Evolutionary conservation across 108 stramenopile species (phyloP).

Genomic region (Pseudonitzschia multiseries): DNA sequence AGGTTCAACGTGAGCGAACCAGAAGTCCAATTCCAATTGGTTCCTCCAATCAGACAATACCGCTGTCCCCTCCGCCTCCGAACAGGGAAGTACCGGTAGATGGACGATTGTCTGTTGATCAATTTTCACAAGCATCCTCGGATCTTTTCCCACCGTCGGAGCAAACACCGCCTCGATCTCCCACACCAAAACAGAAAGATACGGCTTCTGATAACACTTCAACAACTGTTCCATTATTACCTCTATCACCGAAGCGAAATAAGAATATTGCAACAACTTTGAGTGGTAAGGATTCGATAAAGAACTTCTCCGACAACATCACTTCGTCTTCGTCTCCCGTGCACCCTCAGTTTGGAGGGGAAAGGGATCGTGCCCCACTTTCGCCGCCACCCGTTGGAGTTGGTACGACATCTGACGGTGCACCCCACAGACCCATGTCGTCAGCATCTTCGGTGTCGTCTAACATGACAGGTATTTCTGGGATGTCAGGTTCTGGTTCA

Average conservation of each 20-base stretch:
- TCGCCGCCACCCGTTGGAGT: slow-evolving; percentile 38
- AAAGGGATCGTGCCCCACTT: slow-evolving; percentile 26
- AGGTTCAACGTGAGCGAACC: slow-evolving; percentile 22
- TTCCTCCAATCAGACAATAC: slow-evolving; percentile 15
- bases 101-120: background rate
- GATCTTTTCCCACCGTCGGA: slow-evolving; percentile 23
- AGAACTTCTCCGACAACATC: slow-evolving; percentile 1
- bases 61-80: slow-evolving; percentile 41
- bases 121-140: slow-evolving; percentile 16
- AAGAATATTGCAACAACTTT: background rate
- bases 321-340: slow-evolving; percentile 18
- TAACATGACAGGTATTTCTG: slow-evolving; percentile 17
- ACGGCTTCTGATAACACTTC: background rate
- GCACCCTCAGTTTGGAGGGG: slow-evolving; percentile 30
- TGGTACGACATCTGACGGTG: slow-evolving; percentile 41
- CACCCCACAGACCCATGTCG: slow-evolving; percentile 41
- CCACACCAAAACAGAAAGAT: slow-evolving; percentile 28
- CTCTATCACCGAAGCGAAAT: slow-evolving; percentile 13
- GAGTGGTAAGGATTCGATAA: slow-evolving; percentile 17
- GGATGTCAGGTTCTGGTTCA: slow-evolving; percentile 10
- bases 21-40: slow-evolving; percentile 27
- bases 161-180: slow-evolving; percentile 24
- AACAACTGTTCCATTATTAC: slow-evolving; percentile 2
- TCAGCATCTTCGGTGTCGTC: slow-evolving; percentile 41
- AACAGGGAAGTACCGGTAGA: slow-evolving; percentile 20